Percentiles rank a stretch among this genome's conserved stretches.
Evolutionary conservation across 306 rosid genomes (phyloP).

Genomic region (Corylus americana): DNA sequence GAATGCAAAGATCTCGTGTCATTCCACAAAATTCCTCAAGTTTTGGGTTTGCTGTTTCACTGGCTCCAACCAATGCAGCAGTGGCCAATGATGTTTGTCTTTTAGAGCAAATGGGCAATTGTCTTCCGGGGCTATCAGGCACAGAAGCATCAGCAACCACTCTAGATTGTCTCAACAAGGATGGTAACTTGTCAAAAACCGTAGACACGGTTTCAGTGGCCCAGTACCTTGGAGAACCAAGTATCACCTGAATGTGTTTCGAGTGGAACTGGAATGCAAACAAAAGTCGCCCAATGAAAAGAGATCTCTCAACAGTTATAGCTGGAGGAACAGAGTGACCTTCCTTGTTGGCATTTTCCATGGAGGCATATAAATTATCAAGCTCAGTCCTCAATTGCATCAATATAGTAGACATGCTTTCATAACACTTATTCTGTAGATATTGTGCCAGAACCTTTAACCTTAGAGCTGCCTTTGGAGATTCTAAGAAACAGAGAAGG

Average conservation of each 20-base stretch:
- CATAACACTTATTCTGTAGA: constrained; percentile 78
- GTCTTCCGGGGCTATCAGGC: constrained; percentile 57
- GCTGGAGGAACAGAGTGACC: constrained; percentile 40
- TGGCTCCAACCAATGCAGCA: constrained; percentile 77
- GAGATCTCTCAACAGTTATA: constrained; percentile 68
- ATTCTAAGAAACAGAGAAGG: constrained; percentile 80
- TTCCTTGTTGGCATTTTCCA: constrained; percentile 49
- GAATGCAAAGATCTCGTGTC: constrained; percentile 76
- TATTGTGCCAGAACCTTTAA: constrained; percentile 71
- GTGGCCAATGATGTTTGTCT: constrained; percentile 64
- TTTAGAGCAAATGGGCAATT: constrained; percentile 38
- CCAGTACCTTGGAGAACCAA: constrained; percentile 93
- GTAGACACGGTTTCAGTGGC: constrained; percentile 51
- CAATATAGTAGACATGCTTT: constrained; percentile 63
- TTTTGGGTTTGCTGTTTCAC: constrained; percentile 75
- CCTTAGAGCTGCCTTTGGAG: constrained; percentile 87
- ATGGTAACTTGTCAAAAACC: constrained; percentile 58
- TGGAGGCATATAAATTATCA: constrained; percentile 49
- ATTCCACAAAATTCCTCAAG: constrained; percentile 68
- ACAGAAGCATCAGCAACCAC: constrained; percentile 56
- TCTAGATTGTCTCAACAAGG: constrained; percentile 62
- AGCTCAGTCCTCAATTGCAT: constrained; percentile 61
- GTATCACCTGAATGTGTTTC: constrained; percentile 77
- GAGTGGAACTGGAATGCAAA: constrained; percentile 90
- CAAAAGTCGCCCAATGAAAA: constrained; percentile 88